phyloP scores from a whole-genome alignment of 306 rosid genomes.

The Cucurbita moschata region DNA sequence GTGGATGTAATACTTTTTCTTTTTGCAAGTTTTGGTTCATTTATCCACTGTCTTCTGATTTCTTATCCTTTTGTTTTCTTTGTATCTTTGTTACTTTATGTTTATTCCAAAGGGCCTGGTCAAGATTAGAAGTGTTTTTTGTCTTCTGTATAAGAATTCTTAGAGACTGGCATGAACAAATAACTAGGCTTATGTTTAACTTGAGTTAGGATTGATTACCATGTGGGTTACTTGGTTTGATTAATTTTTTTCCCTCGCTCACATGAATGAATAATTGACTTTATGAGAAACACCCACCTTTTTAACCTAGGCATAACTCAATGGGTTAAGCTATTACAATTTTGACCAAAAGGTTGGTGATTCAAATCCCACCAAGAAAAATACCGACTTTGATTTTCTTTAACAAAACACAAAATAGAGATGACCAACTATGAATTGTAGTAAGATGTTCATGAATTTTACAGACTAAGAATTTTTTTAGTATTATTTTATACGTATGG shows the following conservation, averaged over 20 bases:
- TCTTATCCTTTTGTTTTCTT: not conserved
- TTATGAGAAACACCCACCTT: not conserved
- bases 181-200: no score
- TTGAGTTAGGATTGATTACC: no score
- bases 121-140: not conserved
- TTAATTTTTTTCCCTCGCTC: not conserved
- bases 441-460: not conserved
- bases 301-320: not conserved
- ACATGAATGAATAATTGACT: not conserved
- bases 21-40: not conserved
- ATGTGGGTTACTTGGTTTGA: no score
- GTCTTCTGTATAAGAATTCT: not conserved
- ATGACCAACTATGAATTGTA: not conserved
- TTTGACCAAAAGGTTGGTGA: not conserved
- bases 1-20: not conserved
- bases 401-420: not conserved
- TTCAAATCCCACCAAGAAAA: no score
- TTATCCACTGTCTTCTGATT: not conserved
- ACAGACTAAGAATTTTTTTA: not conserved
- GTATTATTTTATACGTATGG: not conserved
- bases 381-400: no score
- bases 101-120: not conserved
- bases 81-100: not conserved
- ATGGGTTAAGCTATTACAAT: not conserved
- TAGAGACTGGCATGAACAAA: not conserved